Evolutionary conservation across 257 asterid species (phyloP), one percentile per base, ranked within the genome.

Genomic region (Scutellaria baicalensis): DNA sequence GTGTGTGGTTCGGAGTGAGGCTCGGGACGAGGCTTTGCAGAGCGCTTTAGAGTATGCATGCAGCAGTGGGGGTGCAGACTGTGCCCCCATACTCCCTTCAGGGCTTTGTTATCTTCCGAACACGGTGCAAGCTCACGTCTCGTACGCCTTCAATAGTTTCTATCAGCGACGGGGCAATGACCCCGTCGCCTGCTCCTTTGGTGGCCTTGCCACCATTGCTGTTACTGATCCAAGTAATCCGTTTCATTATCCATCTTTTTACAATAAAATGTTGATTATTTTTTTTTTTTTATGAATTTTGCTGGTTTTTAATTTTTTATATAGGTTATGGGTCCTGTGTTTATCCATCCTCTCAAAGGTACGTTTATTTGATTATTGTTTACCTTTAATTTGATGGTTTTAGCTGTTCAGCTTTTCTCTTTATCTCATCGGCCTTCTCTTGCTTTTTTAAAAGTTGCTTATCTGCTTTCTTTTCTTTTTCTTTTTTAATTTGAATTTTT

Each of bases 271-370:
- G 5, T 0, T 52, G 31, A 1, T 23, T 27, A 87, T 80, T 20
- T 16, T 14, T 21, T 23, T 14, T 48, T 45, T 35, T n/a, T 36
- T 56, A 31, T 54, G 14, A 7, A 6, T 21, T 68, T 20, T 23
- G n/a, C n/a, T 49, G 64, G 17, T 27, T 20, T 59, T 64, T 27
- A 9, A 11, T 39, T 48, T 20, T 71, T 60, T 62, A 56, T 71
- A 13, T 77, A 92, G 96, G 98, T 69, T 92, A 92, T 74, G 98
- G 98, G 79, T 92, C 98, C 82, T 92, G 98, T 74, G 87, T 78
- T 20, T 92, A 92, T 39, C 95, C 96, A 74, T 79, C 96, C 23
- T 82, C 87, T 48, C 81, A 84, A 36, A 83, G 96, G 97, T 72
- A 62, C 4, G 68, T 12, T 39, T 20, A 42, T 27, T 9, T 39